phyloP scores from a whole-genome alignment of 2,329 filamentous ascomycete species.

The Septoria linicola region DNA sequence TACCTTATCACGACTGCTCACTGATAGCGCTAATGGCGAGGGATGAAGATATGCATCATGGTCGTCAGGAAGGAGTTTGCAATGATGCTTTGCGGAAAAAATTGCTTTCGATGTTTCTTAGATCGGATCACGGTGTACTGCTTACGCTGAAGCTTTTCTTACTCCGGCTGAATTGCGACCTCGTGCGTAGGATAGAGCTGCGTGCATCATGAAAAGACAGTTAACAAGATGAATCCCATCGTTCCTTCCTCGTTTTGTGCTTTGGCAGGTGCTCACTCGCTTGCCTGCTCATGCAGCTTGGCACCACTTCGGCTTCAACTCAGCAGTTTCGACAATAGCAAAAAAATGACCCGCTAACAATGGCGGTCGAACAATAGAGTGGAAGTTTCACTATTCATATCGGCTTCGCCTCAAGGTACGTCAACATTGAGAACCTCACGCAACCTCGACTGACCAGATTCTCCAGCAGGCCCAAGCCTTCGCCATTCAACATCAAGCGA shows the following conservation, averaged over 20 bases:
- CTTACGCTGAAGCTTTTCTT: conserved; percentile 35
- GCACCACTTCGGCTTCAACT: no score
- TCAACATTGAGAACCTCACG: no score
- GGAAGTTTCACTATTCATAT: neutral
- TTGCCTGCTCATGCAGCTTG: neutral
- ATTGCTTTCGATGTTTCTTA: conserved; percentile 34
- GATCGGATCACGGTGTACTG: conserved; percentile 30
- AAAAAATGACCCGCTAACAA: conserved; percentile 1
- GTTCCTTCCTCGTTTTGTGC: conserved; percentile 7
- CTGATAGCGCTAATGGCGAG: conserved; percentile 28
- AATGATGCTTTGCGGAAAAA: conserved; percentile 29
- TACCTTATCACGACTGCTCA: conserved; percentile 20
- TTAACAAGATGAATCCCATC: conserved; percentile 15
- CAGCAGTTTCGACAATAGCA: conserved; percentile 1
- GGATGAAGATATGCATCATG: conserved; percentile 29
- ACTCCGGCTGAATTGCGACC: conserved; percentile 35
- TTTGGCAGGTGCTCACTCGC: neutral
- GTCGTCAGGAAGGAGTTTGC: conserved; percentile 29
- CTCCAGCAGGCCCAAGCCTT: no score
- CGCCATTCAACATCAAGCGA: no score
- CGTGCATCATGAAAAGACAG: conserved; percentile 24
- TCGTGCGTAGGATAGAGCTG: conserved; percentile 34
- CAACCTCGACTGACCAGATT: no score
- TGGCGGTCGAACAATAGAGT: neutral
- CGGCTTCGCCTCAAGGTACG: no score